phyloP scores from a whole-genome alignment of 2,329 filamentous ascomycete species.

The Ophiocordyceps polyrhachis-furcata region DNA sequence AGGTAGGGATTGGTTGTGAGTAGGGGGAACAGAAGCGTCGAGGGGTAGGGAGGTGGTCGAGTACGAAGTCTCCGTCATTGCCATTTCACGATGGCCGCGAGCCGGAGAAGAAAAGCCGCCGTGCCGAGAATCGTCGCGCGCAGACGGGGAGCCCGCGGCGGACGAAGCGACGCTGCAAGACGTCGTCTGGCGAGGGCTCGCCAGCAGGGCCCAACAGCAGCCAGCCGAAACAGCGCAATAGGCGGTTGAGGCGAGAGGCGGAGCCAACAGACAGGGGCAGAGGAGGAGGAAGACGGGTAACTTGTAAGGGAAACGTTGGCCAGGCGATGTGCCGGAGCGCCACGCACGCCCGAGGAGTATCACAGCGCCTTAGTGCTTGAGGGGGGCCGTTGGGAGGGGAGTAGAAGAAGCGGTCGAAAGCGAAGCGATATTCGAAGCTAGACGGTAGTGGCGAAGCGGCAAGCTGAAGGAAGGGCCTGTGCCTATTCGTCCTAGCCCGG shows the following conservation, averaged over 20 bases:
- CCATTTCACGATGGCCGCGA: conserved; percentile 12
- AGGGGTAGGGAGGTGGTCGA: conserved; percentile 33
- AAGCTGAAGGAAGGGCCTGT: too few species aligned
- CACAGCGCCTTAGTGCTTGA: too few species aligned
- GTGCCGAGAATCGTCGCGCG: neutral
- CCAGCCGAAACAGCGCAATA: neutral
- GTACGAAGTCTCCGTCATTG: conserved; percentile 39
- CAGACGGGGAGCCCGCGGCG: neutral
- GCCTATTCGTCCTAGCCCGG: too few species aligned
- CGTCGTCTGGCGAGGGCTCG: neutral
- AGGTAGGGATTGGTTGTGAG: conserved; percentile 32
- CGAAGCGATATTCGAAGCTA: too few species aligned
- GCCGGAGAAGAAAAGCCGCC: neutral
- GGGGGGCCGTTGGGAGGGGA: too few species aligned
- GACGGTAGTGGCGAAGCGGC: too few species aligned
- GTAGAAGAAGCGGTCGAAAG: too few species aligned
- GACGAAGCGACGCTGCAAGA: neutral
- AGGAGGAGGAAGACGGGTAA: too few species aligned
- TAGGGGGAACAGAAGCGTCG: conserved; percentile 20
- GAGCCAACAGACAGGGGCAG: neutral
- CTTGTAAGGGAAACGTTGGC: too few species aligned
- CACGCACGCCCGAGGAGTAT: too few species aligned
- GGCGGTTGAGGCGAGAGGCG: neutral
- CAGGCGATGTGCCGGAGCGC: too few species aligned
- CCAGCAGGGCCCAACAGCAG: neutral